A percentile compares a stretch with the other conserved stretches of the same genome.
phyloP scores from a whole-genome alignment of 306 rosid species.

The Trifolium pratense region DNA sequence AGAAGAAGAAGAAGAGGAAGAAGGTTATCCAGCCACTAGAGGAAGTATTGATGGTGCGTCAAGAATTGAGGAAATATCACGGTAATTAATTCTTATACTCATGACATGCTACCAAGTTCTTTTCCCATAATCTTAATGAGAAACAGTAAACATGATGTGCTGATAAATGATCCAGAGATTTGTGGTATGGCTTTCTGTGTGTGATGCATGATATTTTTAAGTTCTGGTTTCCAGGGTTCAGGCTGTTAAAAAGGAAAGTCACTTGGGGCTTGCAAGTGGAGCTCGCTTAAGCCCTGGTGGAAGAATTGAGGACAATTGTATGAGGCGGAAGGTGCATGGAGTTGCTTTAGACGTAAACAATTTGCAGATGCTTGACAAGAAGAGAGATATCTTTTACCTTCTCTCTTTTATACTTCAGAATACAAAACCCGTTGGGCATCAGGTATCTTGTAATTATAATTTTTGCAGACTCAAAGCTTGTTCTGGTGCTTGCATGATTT shows the following conservation, averaged over 20 bases:
- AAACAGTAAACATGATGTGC: conserved; percentile 7
- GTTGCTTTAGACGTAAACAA: conserved; percentile 68
- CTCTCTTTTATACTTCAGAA: conserved; percentile 89
- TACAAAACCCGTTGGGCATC: conserved; percentile 98
- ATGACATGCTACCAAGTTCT: background rate
- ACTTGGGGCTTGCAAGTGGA: conserved; percentile 52
- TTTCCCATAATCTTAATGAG: conserved; percentile 4
- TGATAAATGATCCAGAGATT: conserved; percentile 20
- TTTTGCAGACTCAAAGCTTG: conserved; percentile 21
- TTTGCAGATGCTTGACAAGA: conserved; percentile 79
- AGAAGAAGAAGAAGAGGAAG: conserved; percentile 68
- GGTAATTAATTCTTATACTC: conserved; percentile 67
- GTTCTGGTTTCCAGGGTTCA: conserved; percentile 45
- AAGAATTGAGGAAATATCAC: conserved; percentile 57
- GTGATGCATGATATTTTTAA: conserved; percentile 13
- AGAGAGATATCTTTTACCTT: conserved; percentile 82
- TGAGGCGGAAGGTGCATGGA: conserved; percentile 64
- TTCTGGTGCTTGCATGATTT: conserved; percentile 26
- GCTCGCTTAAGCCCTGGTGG: conserved; percentile 47
- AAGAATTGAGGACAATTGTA: conserved; percentile 52
- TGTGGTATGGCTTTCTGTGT: conserved; percentile 18
- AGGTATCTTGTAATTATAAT: conserved; percentile 63
- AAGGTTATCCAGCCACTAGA: conserved; percentile 41
- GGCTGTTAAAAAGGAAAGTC: conserved; percentile 52
- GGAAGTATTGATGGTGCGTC: conserved; percentile 54